Percentiles rank a stretch among this genome's conserved stretches.
phyloP scores from a whole-genome alignment of 495 filamentous ascomycete genomes.

The Filosporella fistucella region DNA sequence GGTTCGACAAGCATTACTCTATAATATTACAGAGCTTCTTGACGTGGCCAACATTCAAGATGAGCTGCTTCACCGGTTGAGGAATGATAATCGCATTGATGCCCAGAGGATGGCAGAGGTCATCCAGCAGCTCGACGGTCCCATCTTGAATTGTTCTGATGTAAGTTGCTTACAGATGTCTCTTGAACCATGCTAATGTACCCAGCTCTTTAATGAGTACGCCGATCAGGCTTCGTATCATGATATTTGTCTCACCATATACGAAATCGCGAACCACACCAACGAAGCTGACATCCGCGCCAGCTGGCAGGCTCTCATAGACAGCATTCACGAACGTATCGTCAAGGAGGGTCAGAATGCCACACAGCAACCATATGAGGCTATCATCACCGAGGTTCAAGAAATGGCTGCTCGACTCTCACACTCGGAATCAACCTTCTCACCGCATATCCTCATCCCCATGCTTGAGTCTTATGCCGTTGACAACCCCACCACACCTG shows the following conservation, averaged over 20 bases:
- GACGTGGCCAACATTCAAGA: conserved; percentile 95
- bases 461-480: conserved; percentile 75
- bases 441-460: conserved; percentile 53
- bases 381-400: conserved; percentile 67
- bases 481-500: conserved; percentile 62
- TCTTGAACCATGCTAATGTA: conserved; percentile 24
- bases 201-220: conserved; percentile 82
- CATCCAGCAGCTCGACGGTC: conserved; percentile 62
- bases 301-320: conserved; percentile 81
- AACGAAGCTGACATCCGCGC: conserved; percentile 73
- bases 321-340: conserved; percentile 56
- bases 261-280: conserved; percentile 80
- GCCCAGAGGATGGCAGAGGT: conserved; percentile 56
- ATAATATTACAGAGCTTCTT: conserved; percentile 78
- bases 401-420: conserved; percentile 70
- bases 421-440: conserved; percentile 72
- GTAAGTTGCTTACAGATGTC: conserved; percentile 43
- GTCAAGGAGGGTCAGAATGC: conserved; percentile 45
- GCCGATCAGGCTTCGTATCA: conserved; percentile 85
- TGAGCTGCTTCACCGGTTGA: conserved; percentile 78
- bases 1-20: conserved; percentile 69
- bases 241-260: conserved; percentile 89
- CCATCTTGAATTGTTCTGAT: conserved; percentile 64
- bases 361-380: conserved; percentile 65
- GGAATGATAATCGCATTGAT: conserved; percentile 62